Evolutionary conservation across 1,139 yeast genomes (phyloP), one percentile per base, ranked within the genome.

Genomic region (Candida mesenterica): DNA sequence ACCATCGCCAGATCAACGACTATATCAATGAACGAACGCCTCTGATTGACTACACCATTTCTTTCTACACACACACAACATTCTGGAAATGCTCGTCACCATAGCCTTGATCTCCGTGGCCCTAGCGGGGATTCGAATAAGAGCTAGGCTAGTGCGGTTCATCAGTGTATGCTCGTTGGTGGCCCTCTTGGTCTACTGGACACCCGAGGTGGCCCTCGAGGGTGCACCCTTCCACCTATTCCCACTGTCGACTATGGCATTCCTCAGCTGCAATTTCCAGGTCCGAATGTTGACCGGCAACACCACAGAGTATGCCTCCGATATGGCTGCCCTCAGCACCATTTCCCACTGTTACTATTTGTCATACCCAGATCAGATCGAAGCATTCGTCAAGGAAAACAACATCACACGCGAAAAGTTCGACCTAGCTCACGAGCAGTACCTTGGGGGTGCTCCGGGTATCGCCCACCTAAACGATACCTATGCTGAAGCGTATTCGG

Each of bases 211-310:
- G 8, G 68, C 71, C 2, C 45, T 48, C 4, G 31, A 50, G 5
- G 65, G 70, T 2, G 71, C 72, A 4, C 75, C 75, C 1, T 46
- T 66, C 23, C 54, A 55, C 33, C 49, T 44, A 14, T 64, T 53
- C 40, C 62, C 65, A 14, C 42, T 44, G 12, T 48, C 55, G 23
- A 52, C 51, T 31, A 61, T 65, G 13, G 68, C 72, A 2, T 57
- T 47, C 25, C 50, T 48, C 19, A 53, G 65, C 8, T 68, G 75
- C 42, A 50, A 44, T 28, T 56, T 43, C 40, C 68, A 61, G 43
- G 50, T 65, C 12, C 25, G 36, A 24, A 33, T 9, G 39, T 37
- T n/a, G 61, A 37, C 5, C 32, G 36, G 16, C 36, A 39, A 9
- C 8, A 15, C 9, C 12, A 24, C 33, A 5, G 32, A 37, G 19